Conservation (phyloP, 78 protist genomes). For the Diacronema lutheri region DNA sequence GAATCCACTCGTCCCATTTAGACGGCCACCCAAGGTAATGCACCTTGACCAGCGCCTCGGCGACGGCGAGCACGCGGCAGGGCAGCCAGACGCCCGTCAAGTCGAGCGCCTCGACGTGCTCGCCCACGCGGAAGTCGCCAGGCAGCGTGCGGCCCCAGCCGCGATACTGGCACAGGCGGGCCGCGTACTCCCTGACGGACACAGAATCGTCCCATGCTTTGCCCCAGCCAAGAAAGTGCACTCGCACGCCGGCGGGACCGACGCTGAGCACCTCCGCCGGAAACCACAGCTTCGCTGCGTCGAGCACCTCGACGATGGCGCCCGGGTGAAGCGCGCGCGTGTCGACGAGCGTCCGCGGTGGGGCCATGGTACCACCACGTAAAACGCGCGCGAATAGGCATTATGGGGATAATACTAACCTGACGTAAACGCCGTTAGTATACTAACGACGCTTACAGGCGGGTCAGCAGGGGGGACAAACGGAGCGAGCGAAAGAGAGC, state of each 20-base stretch:
- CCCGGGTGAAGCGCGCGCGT: no score
- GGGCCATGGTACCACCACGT: no score
- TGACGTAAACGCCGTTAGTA: no score
- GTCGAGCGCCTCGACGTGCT: neutral
- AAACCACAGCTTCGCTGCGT: neutral
- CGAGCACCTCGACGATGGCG: neutral
- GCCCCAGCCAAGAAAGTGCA: neutral
- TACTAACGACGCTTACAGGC: no score
- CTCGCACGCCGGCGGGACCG: neutral
- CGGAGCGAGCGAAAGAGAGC: no score
- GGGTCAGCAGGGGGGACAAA: no score
- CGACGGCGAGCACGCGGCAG: neutral
- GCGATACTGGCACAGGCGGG: neutral
- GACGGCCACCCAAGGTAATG: neutral
- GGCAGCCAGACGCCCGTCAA: neutral
- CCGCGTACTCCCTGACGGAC: no score
- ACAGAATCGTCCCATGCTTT: neutral
- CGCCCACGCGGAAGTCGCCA: neutral
- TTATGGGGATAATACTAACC: no score
- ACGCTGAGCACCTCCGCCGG: neutral
- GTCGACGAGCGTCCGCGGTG: no score
- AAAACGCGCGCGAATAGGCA: no score
- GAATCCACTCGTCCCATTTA: conserved; percentile 1
- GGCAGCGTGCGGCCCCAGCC: neutral
- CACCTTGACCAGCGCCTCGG: neutral